Conservation (phyloP, 176 grass and related monocot genomes). For the Rhynchospora breviuscula region DNA sequence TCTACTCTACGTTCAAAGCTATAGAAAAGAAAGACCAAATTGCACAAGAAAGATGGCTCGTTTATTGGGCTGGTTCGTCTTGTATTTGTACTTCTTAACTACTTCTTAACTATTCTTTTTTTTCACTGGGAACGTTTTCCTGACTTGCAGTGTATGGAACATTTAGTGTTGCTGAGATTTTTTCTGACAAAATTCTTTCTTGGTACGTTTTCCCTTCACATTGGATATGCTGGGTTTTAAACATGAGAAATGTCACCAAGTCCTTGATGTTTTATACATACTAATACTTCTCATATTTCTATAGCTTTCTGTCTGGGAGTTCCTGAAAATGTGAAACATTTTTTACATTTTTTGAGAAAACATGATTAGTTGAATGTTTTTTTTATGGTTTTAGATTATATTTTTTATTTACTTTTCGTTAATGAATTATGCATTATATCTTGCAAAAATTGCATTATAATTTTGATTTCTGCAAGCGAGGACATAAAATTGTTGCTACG, state of each 20-base stretch:
- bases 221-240: not conserved
- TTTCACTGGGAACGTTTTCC: not conserved
- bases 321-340: not conserved
- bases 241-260: not conserved
- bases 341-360: not conserved
- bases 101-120: not conserved
- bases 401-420: not conserved
- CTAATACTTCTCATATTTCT: not conserved
- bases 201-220: conserved; percentile 35
- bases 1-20: conserved; percentile 93
- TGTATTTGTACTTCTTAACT: not conserved
- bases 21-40: conserved; percentile 87
- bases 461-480: not conserved
- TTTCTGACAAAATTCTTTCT: conserved; percentile 75
- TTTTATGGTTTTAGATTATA: not conserved
- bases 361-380: not conserved
- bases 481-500: conserved; percentile 9
- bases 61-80: conserved; percentile 90
- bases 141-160: conserved; percentile 81
- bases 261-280: not conserved
- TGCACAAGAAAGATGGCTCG: conserved; percentile 71
- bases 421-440: not conserved
- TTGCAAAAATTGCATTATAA: conserved; percentile 1
- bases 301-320: not conserved
- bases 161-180: conserved; percentile 71